These are phyloP conservation scores for Aspergillus proliferans DNA, from an alignment of 2,329 filamentous ascomycete genomes.

Conservation along the genomic window DNA sequence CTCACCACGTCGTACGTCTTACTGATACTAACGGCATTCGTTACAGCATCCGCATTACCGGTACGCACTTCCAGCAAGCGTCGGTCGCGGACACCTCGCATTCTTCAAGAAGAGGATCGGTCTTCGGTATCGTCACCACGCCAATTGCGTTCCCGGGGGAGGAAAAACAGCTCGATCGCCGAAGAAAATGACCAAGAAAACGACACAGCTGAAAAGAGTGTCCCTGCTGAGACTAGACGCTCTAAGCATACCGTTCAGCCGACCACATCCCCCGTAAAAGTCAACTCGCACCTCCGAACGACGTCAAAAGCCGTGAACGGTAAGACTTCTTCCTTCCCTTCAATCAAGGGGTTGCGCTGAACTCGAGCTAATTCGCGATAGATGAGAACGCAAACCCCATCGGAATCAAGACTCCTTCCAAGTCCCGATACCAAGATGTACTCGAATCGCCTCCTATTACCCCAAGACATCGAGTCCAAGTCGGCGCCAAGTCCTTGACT, in stretches of 20 bases:
- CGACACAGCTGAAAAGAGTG: conserved; percentile 13
- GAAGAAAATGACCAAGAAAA: conserved; percentile 30
- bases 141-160: conserved; percentile 34
- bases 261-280: conserved; percentile 42
- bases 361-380: conserved; percentile 12
- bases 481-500: conserved; percentile 67
- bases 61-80: conserved; percentile 42
- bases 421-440: conserved; percentile 66
- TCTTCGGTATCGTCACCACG: conserved; percentile 20
- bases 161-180: conserved; percentile 14
- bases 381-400: conserved; percentile 39
- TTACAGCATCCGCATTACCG: conserved; percentile 19
- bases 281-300: conserved; percentile 38
- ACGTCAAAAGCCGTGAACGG: conserved; percentile 34
- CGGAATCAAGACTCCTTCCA: conserved; percentile 44
- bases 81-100: conserved; percentile 39
- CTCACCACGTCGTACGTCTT: conserved; percentile 1
- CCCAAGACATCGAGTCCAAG: conserved; percentile 75
- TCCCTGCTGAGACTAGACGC: conserved; percentile 31
- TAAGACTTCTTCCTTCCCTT: conserved; percentile 11
- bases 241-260: conserved; percentile 45
- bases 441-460: conserved; percentile 66
- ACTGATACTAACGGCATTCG: conserved; percentile 7
- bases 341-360: not conserved
- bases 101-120: conserved; percentile 28